Conservation (phyloP, 2,329 filamentous ascomycete genomes). For the Lasiodiplodia hormozganensis region DNA sequence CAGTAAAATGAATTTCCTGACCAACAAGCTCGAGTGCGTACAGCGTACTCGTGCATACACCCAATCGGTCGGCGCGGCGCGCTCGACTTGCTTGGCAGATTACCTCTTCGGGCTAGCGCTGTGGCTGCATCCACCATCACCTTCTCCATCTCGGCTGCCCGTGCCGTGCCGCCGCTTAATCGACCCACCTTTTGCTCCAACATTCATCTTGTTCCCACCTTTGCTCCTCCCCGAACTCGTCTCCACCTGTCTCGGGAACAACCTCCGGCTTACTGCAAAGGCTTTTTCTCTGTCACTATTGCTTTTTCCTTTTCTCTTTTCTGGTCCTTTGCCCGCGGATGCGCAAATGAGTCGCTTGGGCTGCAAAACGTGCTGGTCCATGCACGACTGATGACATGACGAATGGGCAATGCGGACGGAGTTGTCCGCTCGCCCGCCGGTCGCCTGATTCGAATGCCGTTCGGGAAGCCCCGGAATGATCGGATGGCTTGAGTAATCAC, state of each 20-base stretch:
- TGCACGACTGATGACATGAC: neutral
- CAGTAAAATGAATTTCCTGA: neutral
- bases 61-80: neutral
- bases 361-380: neutral
- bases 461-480: neutral
- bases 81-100: neutral
- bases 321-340: neutral
- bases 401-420: neutral
- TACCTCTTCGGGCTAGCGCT: neutral
- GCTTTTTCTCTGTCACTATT: too few relatives aligned
- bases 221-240: neutral
- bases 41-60: neutral
- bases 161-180: neutral
- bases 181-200: neutral
- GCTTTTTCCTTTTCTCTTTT: neutral
- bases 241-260: neutral
- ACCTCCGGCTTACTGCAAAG: neutral
- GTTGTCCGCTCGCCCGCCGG: neutral
- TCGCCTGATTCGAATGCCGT: neutral
- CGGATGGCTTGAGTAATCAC: neutral
- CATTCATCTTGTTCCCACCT: neutral
- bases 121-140: neutral
- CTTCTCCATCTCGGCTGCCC: neutral
- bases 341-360: neutral
- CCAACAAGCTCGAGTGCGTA: neutral